phyloP scores from a whole-genome alignment of 1,139 yeast genomes.

The Diutina mesorugosa region DNA sequence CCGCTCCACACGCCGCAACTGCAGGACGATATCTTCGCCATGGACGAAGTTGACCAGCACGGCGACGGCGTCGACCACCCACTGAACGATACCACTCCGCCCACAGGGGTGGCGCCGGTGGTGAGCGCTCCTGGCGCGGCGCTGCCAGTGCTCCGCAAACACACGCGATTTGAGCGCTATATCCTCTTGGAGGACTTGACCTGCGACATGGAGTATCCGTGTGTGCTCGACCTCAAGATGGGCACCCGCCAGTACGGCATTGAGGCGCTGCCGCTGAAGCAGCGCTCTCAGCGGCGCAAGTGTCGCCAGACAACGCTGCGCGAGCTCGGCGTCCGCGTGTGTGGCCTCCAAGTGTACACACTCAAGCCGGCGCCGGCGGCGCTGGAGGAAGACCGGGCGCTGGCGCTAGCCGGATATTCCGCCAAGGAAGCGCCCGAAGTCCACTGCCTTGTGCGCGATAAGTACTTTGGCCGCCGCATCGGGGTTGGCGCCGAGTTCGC shows the following conservation, averaged over 20 bases:
- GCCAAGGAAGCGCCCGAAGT: slow-evolving; percentile 7
- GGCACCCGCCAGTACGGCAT: slow-evolving; percentile 98
- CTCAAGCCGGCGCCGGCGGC: background rate
- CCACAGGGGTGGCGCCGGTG: background rate
- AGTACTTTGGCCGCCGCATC: slow-evolving; percentile 81
- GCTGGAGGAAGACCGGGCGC: background rate
- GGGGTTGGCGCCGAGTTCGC: slow-evolving; percentile 68
- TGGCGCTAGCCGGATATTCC: background rate
- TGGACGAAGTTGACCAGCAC: slow-evolving; percentile 16
- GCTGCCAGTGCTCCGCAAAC: slow-evolving; percentile 17
- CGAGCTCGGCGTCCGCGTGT: slow-evolving; percentile 76
- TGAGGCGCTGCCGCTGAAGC: slow-evolving; percentile 66
- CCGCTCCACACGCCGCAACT: slow-evolving; percentile 12
- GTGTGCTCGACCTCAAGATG: slow-evolving; percentile 93
- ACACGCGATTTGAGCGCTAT: slow-evolving; percentile 60
- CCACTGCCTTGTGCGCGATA: slow-evolving; percentile 60
- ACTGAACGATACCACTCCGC: background rate
- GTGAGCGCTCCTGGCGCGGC: background rate
- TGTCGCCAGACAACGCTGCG: slow-evolving; percentile 76
- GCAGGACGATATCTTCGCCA: slow-evolving; percentile 18
- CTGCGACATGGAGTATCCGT: slow-evolving; percentile 67
- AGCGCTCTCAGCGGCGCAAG: slow-evolving; percentile 67
- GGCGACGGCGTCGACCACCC: background rate
- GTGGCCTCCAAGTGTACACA: slow-evolving; percentile 94
- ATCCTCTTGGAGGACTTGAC: slow-evolving; percentile 89